Conservation (phyloP, 2,329 filamentous ascomycete genomes). For the Macrophomina phaseolina region DNA sequence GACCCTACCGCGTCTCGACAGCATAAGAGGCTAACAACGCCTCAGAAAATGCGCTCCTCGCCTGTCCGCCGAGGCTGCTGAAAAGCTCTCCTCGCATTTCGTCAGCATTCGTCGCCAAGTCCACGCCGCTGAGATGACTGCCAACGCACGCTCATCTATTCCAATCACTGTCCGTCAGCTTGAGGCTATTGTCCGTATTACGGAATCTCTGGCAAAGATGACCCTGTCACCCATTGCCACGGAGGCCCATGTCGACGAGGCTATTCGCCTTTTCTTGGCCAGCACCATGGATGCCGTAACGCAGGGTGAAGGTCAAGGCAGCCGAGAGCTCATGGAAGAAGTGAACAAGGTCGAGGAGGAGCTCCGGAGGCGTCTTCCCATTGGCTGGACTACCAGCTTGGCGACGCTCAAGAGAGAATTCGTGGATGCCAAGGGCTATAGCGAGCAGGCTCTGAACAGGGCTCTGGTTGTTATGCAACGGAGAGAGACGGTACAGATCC, state of each 20-base stretch:
- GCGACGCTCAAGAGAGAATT: conserved; percentile 87
- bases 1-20: not conserved
- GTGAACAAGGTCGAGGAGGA: conserved; percentile 86
- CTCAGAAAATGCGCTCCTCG: conserved; percentile 85
- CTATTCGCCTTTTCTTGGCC: conserved; percentile 93
- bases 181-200: conserved; percentile 86
- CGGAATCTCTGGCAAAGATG: conserved; percentile 92
- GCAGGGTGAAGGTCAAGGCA: conserved; percentile 78
- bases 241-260: conserved; percentile 93
- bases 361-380: conserved; percentile 82
- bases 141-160: conserved; percentile 89
- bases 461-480: conserved; percentile 86
- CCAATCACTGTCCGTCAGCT: conserved; percentile 97
- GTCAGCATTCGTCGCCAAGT: conserved; percentile 95
- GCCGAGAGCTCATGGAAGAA: conserved; percentile 89
- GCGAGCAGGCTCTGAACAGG: conserved; percentile 82
- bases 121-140: conserved; percentile 85
- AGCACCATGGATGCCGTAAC: conserved; percentile 98
- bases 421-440: conserved; percentile 89
- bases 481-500: conserved; percentile 83
- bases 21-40: conserved; percentile 38
- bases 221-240: conserved; percentile 84
- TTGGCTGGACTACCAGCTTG: conserved; percentile 93
- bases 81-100: conserved; percentile 96
- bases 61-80: conserved; percentile 86